Conservation (phyloP, 331 rosid species). For the Pyrus hybrid region DNA sequence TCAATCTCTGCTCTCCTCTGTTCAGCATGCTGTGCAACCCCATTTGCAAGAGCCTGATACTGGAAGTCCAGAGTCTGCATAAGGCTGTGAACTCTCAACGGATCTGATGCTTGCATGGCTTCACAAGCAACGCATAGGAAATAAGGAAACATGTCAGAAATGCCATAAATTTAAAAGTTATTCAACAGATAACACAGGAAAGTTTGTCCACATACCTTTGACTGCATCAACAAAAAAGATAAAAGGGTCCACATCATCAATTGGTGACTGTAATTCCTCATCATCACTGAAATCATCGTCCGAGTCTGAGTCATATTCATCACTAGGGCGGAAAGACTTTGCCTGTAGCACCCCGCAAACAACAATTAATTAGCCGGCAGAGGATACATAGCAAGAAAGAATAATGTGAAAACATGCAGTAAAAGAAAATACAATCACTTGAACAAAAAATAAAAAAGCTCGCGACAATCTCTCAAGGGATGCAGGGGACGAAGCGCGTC, state of each 20-base stretch:
- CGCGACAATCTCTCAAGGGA: background rate
- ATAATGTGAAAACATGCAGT: background rate
- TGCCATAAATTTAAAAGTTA: background rate
- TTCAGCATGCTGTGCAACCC: constrained; percentile 87
- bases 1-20: constrained; percentile 77
- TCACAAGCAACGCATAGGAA: background rate
- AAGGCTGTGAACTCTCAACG: constrained; percentile 68
- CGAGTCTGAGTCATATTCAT: constrained; percentile 57
- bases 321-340: constrained; percentile 67
- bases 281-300: constrained; percentile 90
- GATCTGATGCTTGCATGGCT: constrained; percentile 71
- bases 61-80: constrained; percentile 73
- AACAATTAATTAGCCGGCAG: background rate
- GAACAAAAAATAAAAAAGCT: too few relatives aligned
- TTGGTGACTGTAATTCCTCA: constrained; percentile 95
- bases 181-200: background rate
- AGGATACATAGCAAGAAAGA: background rate
- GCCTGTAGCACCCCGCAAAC: constrained; percentile 33
- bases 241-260: constrained; percentile 96
- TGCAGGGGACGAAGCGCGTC: background rate
- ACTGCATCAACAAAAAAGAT: constrained; percentile 76
- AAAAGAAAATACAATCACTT: background rate
- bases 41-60: constrained; percentile 81
- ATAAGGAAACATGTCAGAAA: constrained; percentile 6
- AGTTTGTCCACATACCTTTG: constrained; percentile 43